phyloP scores from a whole-genome alignment of 2,329 filamentous ascomycete species.

The Colletotrichum australisinense region DNA sequence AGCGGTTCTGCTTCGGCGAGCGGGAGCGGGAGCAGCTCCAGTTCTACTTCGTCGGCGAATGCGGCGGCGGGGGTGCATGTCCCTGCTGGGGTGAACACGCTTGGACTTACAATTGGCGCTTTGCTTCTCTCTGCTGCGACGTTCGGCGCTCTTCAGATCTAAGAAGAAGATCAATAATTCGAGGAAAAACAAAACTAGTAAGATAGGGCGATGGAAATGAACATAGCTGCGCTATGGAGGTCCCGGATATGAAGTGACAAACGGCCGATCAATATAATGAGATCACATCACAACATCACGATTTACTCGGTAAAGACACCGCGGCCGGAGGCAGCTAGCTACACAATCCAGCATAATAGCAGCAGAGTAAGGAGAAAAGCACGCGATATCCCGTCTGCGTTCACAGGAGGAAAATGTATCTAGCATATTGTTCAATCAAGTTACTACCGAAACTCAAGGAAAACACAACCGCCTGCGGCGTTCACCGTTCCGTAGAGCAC shows the following conservation, averaged over 20 bases:
- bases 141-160: slow-evolving; percentile 38
- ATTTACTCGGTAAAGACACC: neutral
- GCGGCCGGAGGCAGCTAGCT: neutral
- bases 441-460: neutral
- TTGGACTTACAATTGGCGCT: slow-evolving; percentile 49
- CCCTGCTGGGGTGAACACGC: slow-evolving; percentile 41
- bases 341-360: no score
- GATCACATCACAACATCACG: neutral
- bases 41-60: neutral
- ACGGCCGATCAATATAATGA: slow-evolving; percentile 15
- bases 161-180: neutral
- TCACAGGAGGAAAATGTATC: neutral
- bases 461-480: neutral
- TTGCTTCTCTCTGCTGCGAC: slow-evolving; percentile 48
- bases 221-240: neutral
- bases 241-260: neutral
- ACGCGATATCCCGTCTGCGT: slow-evolving; percentile 3
- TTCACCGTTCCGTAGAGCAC: neutral
- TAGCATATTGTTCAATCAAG: neutral
- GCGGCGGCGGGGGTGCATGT: neutral
- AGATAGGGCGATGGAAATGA: neutral
- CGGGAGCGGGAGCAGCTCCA: slow-evolving; percentile 19
- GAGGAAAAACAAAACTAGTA: neutral
- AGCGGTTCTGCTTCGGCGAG: neutral
- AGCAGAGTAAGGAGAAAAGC: neutral